Evolutionary conservation across 129 eudicot genomes (phyloP).

Genomic region (Smallanthus sonchifolius): DNA sequence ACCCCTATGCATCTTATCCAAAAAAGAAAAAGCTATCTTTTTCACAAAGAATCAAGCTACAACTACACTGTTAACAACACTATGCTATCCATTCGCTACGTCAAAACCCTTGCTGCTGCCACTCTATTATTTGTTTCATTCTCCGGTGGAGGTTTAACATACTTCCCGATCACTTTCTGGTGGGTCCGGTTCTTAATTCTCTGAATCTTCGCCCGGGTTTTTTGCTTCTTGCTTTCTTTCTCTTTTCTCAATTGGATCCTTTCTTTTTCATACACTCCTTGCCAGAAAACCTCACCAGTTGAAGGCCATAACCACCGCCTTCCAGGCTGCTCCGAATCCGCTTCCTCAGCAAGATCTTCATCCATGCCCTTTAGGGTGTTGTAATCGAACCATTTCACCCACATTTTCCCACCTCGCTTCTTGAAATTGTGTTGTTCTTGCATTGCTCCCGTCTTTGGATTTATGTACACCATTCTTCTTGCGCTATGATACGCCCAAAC

Average conservation of each 20-base stretch:
- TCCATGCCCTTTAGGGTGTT: constrained; percentile 84
- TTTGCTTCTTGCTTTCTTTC: constrained; percentile 54
- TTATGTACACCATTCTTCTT: constrained; percentile 71
- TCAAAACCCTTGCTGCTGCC: constrained; percentile 37
- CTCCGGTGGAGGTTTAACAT: constrained; percentile 66
- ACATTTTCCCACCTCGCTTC: constrained; percentile 73
- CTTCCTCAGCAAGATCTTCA: constrained; percentile 86
- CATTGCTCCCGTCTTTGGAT: constrained; percentile 66
- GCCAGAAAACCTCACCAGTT: constrained; percentile 91
- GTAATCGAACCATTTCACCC: constrained; percentile 85
- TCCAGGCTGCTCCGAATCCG: constrained; percentile 45
- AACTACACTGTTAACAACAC: constrained; percentile 15
- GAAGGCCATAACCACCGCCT: constrained; percentile 85
- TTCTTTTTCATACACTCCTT: constrained; percentile 79
- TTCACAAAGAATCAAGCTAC: constrained; percentile 31
- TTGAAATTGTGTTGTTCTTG: constrained; percentile 71
- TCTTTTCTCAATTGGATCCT: constrained; percentile 47
- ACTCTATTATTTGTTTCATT: constrained; percentile 31
- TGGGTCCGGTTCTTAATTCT: constrained; percentile 62
- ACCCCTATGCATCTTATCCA: constrained; percentile 19
- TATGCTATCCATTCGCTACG: constrained; percentile 14
- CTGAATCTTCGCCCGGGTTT: constrained; percentile 58
- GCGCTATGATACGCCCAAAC: constrained; percentile 97
- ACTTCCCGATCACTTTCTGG: constrained; percentile 71
- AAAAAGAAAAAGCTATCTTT: background rate